Conservation (phyloP, 2,329 filamentous ascomycete genomes). For the Pleurostoma richardsiae region DNA sequence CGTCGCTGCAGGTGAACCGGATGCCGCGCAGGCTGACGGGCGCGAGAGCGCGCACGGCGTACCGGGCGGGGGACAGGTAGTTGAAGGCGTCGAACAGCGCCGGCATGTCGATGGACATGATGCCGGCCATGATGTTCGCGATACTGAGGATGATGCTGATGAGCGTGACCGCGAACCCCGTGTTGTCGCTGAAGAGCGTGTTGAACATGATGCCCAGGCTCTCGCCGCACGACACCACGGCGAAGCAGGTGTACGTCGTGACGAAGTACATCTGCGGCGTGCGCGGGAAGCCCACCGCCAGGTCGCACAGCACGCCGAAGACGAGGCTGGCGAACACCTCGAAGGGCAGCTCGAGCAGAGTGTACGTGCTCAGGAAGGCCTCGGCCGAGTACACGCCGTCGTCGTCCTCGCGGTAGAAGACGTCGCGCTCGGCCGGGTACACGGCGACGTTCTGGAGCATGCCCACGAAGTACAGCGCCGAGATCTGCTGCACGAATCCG, state of each 20-base stretch:
- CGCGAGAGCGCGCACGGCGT: slow-evolving; percentile 61
- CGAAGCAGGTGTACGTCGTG: slow-evolving; percentile 64
- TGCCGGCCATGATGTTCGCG: slow-evolving; percentile 65
- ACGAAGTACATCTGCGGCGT: slow-evolving; percentile 63
- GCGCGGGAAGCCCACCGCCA: slow-evolving; percentile 61
- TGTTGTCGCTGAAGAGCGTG: slow-evolving; percentile 64
- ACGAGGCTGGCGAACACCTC: slow-evolving; percentile 61
- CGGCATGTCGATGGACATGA: slow-evolving; percentile 68
- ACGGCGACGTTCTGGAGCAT: slow-evolving; percentile 77
- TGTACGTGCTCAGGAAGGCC: slow-evolving; percentile 67
- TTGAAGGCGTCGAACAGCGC: slow-evolving; percentile 62
- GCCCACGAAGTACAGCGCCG: slow-evolving; percentile 68
- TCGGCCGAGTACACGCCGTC: slow-evolving; percentile 68
- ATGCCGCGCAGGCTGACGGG: slow-evolving; percentile 59
- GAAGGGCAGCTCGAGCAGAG: slow-evolving; percentile 66
- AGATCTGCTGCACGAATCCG: slow-evolving; percentile 68
- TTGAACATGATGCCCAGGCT: slow-evolving; percentile 77
- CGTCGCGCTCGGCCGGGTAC: slow-evolving; percentile 67
- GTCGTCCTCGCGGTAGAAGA: slow-evolving; percentile 73
- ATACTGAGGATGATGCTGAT: slow-evolving; percentile 66
- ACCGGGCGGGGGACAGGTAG: slow-evolving; percentile 67
- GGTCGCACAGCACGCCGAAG: slow-evolving; percentile 58
- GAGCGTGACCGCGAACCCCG: slow-evolving; percentile 71
- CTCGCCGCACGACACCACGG: slow-evolving; percentile 70
- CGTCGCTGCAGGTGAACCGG: slow-evolving; percentile 57